These are phyloP conservation scores for Cantharellus cinnabarinus DNA, from an alignment of 768 basidiomycete species.

Conservation along the genomic window DNA sequence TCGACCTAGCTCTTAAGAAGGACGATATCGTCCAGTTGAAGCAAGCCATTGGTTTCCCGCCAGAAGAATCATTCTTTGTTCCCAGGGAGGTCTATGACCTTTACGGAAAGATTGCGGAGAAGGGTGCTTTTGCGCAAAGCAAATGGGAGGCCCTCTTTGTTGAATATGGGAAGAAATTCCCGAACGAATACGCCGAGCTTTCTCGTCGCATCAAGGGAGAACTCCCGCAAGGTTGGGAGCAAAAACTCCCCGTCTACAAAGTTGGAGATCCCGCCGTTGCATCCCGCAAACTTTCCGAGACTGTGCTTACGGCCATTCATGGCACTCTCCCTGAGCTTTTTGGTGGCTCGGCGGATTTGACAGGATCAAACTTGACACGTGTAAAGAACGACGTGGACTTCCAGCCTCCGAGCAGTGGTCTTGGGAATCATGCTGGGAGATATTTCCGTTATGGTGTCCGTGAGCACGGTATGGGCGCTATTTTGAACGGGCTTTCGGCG, in stretches of 20 bases:
- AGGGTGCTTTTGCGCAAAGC: conserved; percentile 52
- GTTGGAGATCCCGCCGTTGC: conserved; percentile 67
- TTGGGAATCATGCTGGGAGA: conserved; percentile 68
- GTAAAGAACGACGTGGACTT: conserved; percentile 74
- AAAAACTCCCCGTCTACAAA: conserved; percentile 67
- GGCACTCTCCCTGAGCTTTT: conserved; percentile 64
- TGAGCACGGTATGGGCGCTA: conserved; percentile 93
- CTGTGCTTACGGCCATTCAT: conserved; percentile 56
- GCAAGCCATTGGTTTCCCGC: conserved; percentile 62
- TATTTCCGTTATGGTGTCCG: conserved; percentile 95
- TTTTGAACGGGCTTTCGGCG: conserved; percentile 74
- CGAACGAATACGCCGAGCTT: conserved; percentile 70
- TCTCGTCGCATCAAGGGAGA: conserved; percentile 64
- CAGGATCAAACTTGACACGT: conserved; percentile 81
- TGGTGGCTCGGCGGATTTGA: conserved; percentile 81
- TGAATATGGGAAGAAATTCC: conserved; percentile 57
- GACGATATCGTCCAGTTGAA: conserved; percentile 77
- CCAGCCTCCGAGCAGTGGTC: conserved; percentile 69
- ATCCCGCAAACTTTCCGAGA: conserved; percentile 83
- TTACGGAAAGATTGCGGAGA: conserved; percentile 45
- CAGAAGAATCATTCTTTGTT: conserved; percentile 58
- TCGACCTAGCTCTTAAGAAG: conserved; percentile 55
- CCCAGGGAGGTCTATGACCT: conserved; percentile 48
- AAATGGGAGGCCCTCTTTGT: conserved; percentile 53
- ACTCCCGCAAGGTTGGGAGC: conserved; percentile 76